A percentile compares a stretch with the other conserved stretches of the same genome.
Conservation (phyloP, 345 rosid genomes). For the Arabidopsis thaliana region TAIR10.1 NC_003075.7:18536001-18536500, state of each 20-base stretch:
- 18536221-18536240: slow-evolving; percentile 95
- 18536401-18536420: slow-evolving; percentile 31
- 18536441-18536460: slow-evolving; percentile 19
- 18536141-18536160: slow-evolving; percentile 94
- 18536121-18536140: slow-evolving; percentile 95
- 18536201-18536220: slow-evolving; percentile 98
- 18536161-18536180: slow-evolving; percentile 87
- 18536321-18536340: neutral
- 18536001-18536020: slow-evolving; percentile 81
- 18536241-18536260: slow-evolving; percentile 85
- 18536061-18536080: slow-evolving; percentile 90
- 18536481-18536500: slow-evolving; percentile 33
- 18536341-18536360: slow-evolving; percentile 33
- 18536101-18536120: slow-evolving; percentile 90
- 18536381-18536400: slow-evolving; percentile 22
- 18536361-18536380: slow-evolving; percentile 13
- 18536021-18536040: slow-evolving; percentile 85
- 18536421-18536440: slow-evolving; percentile 16
- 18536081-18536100: slow-evolving; percentile 93
- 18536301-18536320: slow-evolving; percentile 71
- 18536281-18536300: slow-evolving; percentile 84
- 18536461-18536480: slow-evolving; percentile 17
- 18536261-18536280: slow-evolving; percentile 89
- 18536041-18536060: slow-evolving; percentile 87
- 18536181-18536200: slow-evolving; percentile 86